Base-by-base conservation (phyloP, 202 grass and related monocot species). In the Digitaria exilis region DNA sequence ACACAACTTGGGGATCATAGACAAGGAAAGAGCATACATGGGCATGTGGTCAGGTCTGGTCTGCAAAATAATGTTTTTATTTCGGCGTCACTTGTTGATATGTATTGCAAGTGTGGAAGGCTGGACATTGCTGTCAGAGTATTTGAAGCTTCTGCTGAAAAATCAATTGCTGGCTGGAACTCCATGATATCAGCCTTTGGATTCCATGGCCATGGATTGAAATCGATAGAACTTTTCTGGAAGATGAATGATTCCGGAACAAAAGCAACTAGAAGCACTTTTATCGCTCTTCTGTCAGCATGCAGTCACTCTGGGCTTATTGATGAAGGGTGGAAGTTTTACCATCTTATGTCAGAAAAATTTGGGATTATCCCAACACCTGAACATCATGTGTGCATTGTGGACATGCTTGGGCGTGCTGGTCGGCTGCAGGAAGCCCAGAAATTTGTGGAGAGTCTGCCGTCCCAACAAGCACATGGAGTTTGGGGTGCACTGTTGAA, bases 81-180 rank as follows among this genome's bases (percentile, higher is more conserved):
- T 83, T 90, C 76, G 63, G 76, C 92, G 7, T 87, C 90, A 21
- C 92, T 98, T 74, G 67, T 98, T 77, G 90, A 95, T 92, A 86
- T 95, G 90, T 98, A 98, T 43, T 92, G 92, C 75, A 98, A 98
- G 85, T 95, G 90, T 24, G 92, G 92, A 67, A 85, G 75, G 72
- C 76, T 98, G 59, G 65, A 95, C 34, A 52, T 68, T 71, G 83
- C 92, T 59, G 32, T 69, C 43, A 78, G 32, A 64, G 79, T 89
- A 88, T 95, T 95, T 80, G 77, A 90, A 81, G 78, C 60, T 44
- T 90, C 85, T 69, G 13, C 71, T 26, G 83, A 88, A 82, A 98
- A 87, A 85, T 90, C 87, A 7, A 73, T 85, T 83, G 89, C 96
- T 77, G 94, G 84, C 19, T 95, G 95, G 95, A 98, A 98, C 72